Conservation (phyloP, 495 filamentous ascomycete species). For the Aspergillus taichungensis region DNA sequence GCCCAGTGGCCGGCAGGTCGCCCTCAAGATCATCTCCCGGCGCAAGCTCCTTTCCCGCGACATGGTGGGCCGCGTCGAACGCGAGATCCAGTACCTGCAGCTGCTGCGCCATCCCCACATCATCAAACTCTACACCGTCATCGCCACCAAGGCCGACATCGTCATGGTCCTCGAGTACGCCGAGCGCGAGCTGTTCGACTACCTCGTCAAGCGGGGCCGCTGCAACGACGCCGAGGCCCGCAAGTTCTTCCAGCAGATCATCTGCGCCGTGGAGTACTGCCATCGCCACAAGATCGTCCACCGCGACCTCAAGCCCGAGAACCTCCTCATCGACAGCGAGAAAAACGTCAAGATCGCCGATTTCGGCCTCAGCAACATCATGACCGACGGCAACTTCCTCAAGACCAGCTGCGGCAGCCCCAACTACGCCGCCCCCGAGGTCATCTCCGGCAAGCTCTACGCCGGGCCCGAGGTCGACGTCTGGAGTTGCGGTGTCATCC, state of each 20-base stretch:
- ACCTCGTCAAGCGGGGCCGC: constrained; percentile 83
- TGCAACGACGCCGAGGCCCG: constrained; percentile 84
- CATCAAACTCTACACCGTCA: constrained; percentile 98
- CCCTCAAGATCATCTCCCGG: constrained; percentile 91
- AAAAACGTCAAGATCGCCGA: constrained; percentile 99
- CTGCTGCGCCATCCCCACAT: constrained; percentile 94
- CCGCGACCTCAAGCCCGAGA: constrained; percentile 95
- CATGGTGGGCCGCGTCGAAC: constrained; percentile 93
- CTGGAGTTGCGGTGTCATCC: constrained; percentile 97
- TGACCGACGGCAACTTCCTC: constrained; percentile 98
- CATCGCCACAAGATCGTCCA: constrained; percentile 98
- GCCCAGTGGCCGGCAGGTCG: constrained; percentile 85
- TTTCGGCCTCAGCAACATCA: constrained; percentile 97
- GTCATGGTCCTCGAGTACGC: constrained; percentile 99
- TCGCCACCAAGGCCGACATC: constrained; percentile 86
- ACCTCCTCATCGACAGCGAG: constrained; percentile 83
- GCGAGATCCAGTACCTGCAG: constrained; percentile 97
- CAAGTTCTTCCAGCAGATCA: constrained; percentile 98
- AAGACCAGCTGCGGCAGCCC: constrained; percentile 98
- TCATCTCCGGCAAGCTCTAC: constrained; percentile 96
- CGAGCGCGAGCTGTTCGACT: constrained; percentile 93
- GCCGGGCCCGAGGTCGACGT: constrained; percentile 97
- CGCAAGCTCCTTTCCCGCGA: constrained; percentile 92
- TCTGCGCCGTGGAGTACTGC: constrained; percentile 98
- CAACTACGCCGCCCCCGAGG: constrained; percentile 96